Percentiles rank a stretch among this genome's conserved stretches.
phyloP scores from a whole-genome alignment of 176 grass and related monocot genomes.

The Zea mays region DNA sequence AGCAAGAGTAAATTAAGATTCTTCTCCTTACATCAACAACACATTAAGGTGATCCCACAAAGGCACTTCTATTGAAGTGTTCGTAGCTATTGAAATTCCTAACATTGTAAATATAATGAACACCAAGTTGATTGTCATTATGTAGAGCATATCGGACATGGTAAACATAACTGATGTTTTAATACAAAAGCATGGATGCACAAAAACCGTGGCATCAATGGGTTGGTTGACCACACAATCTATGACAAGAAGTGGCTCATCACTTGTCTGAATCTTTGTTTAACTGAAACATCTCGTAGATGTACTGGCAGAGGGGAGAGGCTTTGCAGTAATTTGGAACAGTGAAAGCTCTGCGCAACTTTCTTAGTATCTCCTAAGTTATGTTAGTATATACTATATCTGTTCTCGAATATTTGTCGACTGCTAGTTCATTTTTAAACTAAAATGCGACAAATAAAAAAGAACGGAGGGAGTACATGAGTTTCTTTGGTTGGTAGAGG shows the following conservation, averaged over 20 bases:
- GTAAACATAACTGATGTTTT: background rate
- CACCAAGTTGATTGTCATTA: background rate
- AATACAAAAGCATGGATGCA: background rate
- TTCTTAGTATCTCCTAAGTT: too few species aligned
- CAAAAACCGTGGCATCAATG: background rate
- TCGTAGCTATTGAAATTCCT: background rate
- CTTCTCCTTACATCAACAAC: background rate
- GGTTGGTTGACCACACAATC: background rate
- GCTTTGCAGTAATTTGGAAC: too few species aligned
- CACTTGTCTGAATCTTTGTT: constrained; percentile 3
- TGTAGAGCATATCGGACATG: background rate
- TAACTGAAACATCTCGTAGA: background rate
- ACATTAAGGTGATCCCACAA: background rate
- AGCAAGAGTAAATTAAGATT: background rate
- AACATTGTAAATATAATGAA: background rate
- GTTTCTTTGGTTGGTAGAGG: background rate
- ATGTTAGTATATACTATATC: too few species aligned
- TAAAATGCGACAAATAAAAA: too few species aligned
- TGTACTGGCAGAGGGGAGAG: background rate
- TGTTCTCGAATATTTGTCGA: too few species aligned
- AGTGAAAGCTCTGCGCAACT: too few species aligned
- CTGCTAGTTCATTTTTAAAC: too few species aligned
- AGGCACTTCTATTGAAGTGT: background rate
- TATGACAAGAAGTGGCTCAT: background rate
- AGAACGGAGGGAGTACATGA: too few species aligned